Conservation (phyloP, 176 grass and related monocot species). For the Oryza brachyantha region DNA sequence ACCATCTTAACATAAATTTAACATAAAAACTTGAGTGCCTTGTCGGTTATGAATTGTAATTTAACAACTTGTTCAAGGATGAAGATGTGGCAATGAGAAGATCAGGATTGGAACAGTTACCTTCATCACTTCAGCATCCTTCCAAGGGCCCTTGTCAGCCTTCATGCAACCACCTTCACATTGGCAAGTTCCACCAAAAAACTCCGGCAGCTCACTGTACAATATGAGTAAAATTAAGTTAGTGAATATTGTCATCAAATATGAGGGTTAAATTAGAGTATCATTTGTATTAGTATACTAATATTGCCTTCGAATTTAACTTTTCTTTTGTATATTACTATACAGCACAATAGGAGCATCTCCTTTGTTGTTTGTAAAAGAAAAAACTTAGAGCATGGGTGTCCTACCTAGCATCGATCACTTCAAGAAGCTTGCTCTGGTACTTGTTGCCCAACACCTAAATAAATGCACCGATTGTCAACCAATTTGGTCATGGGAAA, state of each 20-base stretch:
- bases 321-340: too few species aligned
- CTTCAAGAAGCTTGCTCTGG: conserved; percentile 96
- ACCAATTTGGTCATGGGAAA: conserved; percentile 10
- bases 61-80: not conserved
- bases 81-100: not conserved
- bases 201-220: conserved; percentile 83
- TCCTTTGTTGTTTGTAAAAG: too few species aligned
- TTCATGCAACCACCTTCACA: conserved; percentile 88
- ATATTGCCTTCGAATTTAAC: too few species aligned
- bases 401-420: conserved; percentile 87
- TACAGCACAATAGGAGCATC: too few species aligned
- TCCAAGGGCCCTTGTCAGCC: conserved; percentile 98
- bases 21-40: not conserved
- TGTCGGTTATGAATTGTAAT: not conserved
- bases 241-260: not conserved
- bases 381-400: not conserved
- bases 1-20: conserved; percentile 63
- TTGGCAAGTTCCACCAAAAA: conserved; percentile 86
- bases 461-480: conserved; percentile 23
- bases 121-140: conserved; percentile 77
- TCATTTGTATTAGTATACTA: not conserved
- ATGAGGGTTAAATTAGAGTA: not conserved
- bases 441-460: conserved; percentile 97
- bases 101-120: conserved; percentile 34
- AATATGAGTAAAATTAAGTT: not conserved